These are phyloP conservation scores for Calocybe gambosa DNA, from an alignment of 1,284 basidiomycete genomes.

Conservation along the genomic window DNA sequence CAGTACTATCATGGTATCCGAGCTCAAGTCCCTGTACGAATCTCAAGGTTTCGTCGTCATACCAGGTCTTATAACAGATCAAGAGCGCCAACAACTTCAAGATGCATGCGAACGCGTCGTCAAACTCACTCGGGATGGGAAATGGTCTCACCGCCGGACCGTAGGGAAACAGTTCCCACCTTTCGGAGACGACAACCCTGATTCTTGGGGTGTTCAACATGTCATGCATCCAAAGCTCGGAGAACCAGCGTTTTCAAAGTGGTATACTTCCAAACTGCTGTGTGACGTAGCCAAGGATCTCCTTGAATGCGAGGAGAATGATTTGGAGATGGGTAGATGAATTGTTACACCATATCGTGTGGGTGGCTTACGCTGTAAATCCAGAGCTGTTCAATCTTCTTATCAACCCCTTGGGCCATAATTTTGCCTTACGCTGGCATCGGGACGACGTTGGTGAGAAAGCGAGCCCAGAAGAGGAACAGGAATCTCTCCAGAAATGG, in stretches of 20 bases:
- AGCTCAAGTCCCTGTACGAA: constrained; percentile 41
- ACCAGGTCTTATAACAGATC: constrained; percentile 48
- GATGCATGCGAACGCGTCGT: constrained; percentile 50
- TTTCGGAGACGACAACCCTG: constrained; percentile 51
- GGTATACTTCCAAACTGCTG: constrained; percentile 62
- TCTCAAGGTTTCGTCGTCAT: constrained; percentile 70
- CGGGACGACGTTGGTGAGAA: constrained; percentile 70
- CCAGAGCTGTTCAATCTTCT: constrained; percentile 77
- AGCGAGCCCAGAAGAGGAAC: constrained; percentile 63
- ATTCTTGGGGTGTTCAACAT: constrained; percentile 80
- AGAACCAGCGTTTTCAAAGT: constrained; percentile 54
- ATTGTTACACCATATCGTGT: too few relatives aligned
- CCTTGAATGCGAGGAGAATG: constrained; percentile 49
- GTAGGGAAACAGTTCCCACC: constrained; percentile 84
- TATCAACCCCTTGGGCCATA: constrained; percentile 62
- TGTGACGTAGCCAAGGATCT: constrained; percentile 44
- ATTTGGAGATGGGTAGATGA: constrained; percentile 64
- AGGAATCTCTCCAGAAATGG: constrained; percentile 50
- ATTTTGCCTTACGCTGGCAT: constrained; percentile 80
- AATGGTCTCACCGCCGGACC: constrained; percentile 65
- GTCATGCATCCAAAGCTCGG: constrained; percentile 71
- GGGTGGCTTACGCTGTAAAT: neutral
- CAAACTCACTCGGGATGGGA: constrained; percentile 51
- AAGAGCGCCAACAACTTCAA: constrained; percentile 37
- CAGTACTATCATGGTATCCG: constrained; percentile 10